Conservation (phyloP, 179 eudicot species). For the Gypsophila paniculata region DNA sequence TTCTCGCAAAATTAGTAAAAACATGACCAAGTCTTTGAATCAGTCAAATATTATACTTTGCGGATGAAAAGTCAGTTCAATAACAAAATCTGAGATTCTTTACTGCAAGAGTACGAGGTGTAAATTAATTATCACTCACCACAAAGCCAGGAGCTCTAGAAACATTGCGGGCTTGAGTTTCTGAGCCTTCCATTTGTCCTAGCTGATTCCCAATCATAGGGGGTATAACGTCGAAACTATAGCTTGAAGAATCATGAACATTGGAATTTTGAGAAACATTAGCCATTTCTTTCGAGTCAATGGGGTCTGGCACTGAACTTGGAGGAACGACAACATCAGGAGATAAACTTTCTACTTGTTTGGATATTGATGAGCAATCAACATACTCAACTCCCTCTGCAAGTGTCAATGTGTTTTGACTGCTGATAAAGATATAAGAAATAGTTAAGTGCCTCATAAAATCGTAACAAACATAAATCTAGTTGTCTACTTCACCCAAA, state of each 20-base stretch:
- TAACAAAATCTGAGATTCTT: neutral
- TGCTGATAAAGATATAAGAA: slow-evolving; percentile 29
- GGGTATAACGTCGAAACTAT: slow-evolving; percentile 58
- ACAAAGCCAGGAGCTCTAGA: slow-evolving; percentile 57
- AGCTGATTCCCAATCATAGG: slow-evolving; percentile 47
- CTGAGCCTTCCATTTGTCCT: slow-evolving; percentile 55
- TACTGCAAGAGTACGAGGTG: neutral
- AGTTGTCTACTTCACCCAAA: too few relatives aligned
- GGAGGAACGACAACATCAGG: slow-evolving; percentile 42
- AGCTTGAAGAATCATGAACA: slow-evolving; percentile 40
- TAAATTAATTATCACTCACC: slow-evolving; percentile 40
- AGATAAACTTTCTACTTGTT: slow-evolving; percentile 36
- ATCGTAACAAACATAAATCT: too few relatives aligned
- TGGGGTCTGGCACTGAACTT: slow-evolving; percentile 34
- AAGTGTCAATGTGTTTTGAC: slow-evolving; percentile 37
- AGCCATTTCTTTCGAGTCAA: slow-evolving; percentile 45
- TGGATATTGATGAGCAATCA: slow-evolving; percentile 42
- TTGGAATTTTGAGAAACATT: slow-evolving; percentile 41
- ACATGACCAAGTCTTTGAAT: neutral
- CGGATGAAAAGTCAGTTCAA: neutral
- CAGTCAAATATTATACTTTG: neutral
- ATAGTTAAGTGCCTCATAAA: slow-evolving; percentile 4
- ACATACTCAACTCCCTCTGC: slow-evolving; percentile 48
- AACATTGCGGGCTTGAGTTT: slow-evolving; percentile 55
- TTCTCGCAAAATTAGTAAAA: neutral